Percentiles rank a stretch among this genome's conserved stretches.
These are phyloP conservation scores for Neolentinus lepideus DNA, from an alignment of 1,284 basidiomycete species.

Conservation along the genomic window DNA sequence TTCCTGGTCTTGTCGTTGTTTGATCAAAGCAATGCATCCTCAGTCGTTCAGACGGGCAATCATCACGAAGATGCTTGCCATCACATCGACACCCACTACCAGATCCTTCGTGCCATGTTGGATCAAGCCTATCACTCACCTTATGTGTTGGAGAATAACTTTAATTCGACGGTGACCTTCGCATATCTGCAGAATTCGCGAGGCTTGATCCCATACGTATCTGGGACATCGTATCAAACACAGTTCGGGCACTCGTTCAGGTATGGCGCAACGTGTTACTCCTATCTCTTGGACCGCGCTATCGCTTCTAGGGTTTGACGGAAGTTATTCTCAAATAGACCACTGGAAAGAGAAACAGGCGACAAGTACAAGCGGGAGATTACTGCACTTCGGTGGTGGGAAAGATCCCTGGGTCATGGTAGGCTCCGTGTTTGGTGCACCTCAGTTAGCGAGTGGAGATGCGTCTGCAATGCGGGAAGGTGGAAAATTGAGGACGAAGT, in stretches of 20 bases:
- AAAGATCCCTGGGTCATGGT: constrained; percentile 95
- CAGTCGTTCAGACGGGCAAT: constrained; percentile 38
- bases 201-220: constrained; percentile 77
- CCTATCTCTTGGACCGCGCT: constrained; percentile 92
- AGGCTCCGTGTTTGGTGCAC: constrained; percentile 60
- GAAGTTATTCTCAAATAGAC: constrained; percentile 63
- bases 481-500: constrained; percentile 7
- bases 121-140: constrained; percentile 91
- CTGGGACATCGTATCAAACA: constrained; percentile 87
- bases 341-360: constrained; percentile 58
- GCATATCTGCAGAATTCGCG: constrained; percentile 59
- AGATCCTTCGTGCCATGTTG: constrained; percentile 85
- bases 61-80: constrained; percentile 67
- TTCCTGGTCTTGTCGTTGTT: constrained; percentile 89
- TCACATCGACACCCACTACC: constrained; percentile 83
- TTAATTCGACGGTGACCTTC: constrained; percentile 69
- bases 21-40: constrained; percentile 36
- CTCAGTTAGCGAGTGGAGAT: constrained; percentile 63
- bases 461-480: constrained; percentile 66
- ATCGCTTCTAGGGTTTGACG: constrained; percentile 90
- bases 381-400: constrained; percentile 77
- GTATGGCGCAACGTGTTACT: constrained; percentile 97
- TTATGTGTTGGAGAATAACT: constrained; percentile 38
- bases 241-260: constrained; percentile 95
- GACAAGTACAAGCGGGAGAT: constrained; percentile 79